Evolutionary conservation across 106 monocot species (phyloP).

Genomic region (Acanthochlamys bracteata): DNA sequence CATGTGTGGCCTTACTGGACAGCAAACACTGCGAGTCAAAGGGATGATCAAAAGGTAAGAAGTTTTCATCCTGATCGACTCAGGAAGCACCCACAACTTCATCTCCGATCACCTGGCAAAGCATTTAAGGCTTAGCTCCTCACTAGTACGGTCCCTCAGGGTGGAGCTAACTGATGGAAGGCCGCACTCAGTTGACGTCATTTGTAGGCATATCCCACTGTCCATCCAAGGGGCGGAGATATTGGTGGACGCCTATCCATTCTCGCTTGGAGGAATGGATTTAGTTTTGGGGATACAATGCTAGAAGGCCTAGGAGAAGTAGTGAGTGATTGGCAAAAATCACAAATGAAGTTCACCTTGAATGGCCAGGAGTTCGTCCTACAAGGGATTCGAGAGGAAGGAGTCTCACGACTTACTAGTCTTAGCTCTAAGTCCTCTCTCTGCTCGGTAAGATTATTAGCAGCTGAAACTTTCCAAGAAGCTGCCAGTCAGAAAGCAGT

Average conservation of each 20-base stretch:
- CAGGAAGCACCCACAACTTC: not conserved
- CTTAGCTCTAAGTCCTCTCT: too few species aligned
- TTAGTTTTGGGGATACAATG: not conserved
- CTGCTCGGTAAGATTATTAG: too few species aligned
- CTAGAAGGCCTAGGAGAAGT: not conserved
- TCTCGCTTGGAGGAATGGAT: not conserved
- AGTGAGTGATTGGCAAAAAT: not conserved
- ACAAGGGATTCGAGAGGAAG: too few species aligned
- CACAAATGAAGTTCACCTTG: not conserved
- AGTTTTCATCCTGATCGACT: not conserved
- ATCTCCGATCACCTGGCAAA: not conserved
- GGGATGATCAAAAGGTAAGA: not conserved
- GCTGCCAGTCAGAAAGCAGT: not conserved
- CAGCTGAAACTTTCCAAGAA: not conserved
- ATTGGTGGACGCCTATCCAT: not conserved
- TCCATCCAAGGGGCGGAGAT: not conserved
- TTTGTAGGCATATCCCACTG: not conserved
- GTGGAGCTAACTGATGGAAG: not conserved
- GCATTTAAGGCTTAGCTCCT: not conserved
- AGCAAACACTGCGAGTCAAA: not conserved
- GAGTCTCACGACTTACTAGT: too few species aligned
- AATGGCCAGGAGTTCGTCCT: too few species aligned
- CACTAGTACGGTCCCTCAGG: not conserved
- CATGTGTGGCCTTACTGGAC: not conserved
- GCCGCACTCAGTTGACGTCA: not conserved